phyloP scores from a whole-genome alignment of 129 eudicot species.

The Flaveria ramosissima region DNA sequence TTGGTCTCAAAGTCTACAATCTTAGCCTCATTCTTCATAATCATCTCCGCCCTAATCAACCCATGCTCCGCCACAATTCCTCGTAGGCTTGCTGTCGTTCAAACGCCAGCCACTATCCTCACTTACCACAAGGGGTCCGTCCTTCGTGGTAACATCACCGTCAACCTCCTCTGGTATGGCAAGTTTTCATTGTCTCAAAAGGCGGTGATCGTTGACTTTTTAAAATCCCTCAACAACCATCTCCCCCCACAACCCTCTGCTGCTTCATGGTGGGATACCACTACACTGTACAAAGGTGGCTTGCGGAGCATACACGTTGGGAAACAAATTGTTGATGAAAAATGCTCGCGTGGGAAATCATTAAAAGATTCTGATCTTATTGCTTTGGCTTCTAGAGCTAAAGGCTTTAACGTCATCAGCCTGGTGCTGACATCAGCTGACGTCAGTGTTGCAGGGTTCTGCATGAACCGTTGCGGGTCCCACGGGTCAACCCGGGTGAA shows the following conservation, averaged over 20 bases:
- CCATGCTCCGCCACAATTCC: conserved; percentile 36
- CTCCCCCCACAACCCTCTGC: conserved; percentile 47
- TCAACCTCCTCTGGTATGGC: conserved; percentile 85
- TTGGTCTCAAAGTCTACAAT: conserved; percentile 5
- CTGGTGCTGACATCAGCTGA: conserved; percentile 66
- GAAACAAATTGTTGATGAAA: conserved; percentile 48
- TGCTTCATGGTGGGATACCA: conserved; percentile 81
- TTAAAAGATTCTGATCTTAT: conserved; percentile 46
- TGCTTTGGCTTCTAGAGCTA: conserved; percentile 45
- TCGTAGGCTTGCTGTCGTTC: conserved; percentile 47
- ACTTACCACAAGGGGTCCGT: conserved; percentile 70
- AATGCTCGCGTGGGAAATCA: conserved; percentile 66
- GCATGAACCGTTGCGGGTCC: conserved; percentile 72
- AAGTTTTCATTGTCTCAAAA: conserved; percentile 55
- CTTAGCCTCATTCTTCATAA: conserved; percentile 26
- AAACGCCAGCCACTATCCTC: conserved; percentile 48
- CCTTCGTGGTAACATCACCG: conserved; percentile 63
- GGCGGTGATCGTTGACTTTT: conserved; percentile 50
- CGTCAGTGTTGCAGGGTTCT: conserved; percentile 63
- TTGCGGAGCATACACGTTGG: conserved; percentile 46
- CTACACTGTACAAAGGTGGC: conserved; percentile 52
- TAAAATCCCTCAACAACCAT: conserved; percentile 51
- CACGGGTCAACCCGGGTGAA: conserved; percentile 55
- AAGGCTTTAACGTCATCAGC: conserved; percentile 34
- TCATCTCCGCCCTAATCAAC: conserved; percentile 25